These are phyloP conservation scores for Fusarium azukiicola DNA, from an alignment of 2,329 filamentous ascomycete species.

Conservation along the genomic window DNA sequence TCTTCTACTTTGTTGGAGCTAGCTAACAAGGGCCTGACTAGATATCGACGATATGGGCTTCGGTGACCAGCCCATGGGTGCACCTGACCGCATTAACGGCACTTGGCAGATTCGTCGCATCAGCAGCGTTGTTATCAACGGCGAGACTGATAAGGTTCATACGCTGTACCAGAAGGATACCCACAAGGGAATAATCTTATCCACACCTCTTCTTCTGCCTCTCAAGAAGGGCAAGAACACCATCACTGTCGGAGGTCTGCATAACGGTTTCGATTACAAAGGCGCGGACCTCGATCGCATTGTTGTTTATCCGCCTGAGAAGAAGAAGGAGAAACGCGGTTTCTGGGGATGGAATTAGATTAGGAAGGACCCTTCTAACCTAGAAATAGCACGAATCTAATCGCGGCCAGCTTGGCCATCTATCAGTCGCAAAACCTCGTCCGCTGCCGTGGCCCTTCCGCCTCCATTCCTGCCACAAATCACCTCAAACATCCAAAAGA, in stretches of 20 bases:
- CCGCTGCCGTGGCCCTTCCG: background rate
- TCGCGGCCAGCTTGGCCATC: background rate
- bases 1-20: background rate
- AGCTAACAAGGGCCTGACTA: background rate
- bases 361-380: background rate
- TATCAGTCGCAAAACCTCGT: constrained; percentile 7
- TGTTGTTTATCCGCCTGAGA: constrained; percentile 79
- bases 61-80: constrained; percentile 75
- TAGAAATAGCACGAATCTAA: background rate
- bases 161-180: constrained; percentile 74
- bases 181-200: constrained; percentile 79
- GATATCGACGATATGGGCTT: constrained; percentile 81
- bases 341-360: background rate
- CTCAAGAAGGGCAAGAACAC: constrained; percentile 75
- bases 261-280: constrained; percentile 77
- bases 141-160: constrained; percentile 66
- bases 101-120: constrained; percentile 80
- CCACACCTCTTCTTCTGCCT: constrained; percentile 75
- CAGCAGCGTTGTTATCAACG: constrained; percentile 80
- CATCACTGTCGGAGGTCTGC: constrained; percentile 78
- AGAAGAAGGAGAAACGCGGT: constrained; percentile 38
- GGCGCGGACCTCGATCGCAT: constrained; percentile 80
- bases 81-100: constrained; percentile 79
- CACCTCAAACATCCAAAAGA: background rate
- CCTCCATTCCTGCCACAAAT: background rate